phyloP scores from a whole-genome alignment of 495 filamentous ascomycete genomes.

The Zalerion maritima region DNA sequence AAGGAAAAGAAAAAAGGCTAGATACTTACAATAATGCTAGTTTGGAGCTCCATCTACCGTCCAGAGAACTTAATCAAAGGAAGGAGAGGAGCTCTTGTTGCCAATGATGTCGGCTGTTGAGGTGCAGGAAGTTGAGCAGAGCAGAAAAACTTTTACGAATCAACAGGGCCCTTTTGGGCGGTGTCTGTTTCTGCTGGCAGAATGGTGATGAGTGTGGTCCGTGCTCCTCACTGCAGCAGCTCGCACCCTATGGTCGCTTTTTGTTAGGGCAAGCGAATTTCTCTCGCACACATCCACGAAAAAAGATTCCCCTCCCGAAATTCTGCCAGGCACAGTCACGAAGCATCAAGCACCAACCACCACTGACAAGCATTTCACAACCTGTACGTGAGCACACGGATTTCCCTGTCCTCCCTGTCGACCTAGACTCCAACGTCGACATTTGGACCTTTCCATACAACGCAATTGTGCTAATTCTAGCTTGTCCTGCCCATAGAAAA shows the following conservation, averaged over 20 bases:
- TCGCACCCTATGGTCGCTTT: too few species aligned
- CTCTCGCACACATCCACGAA: too few species aligned
- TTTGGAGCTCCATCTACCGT: conserved; percentile 5
- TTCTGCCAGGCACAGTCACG: conserved; percentile 6
- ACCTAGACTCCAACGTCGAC: conserved; percentile 12
- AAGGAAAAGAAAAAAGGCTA: conserved; percentile 6
- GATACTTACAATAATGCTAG: conserved; percentile 7
- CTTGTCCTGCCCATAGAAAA: conserved; percentile 8
- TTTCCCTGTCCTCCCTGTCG: conserved; percentile 3
- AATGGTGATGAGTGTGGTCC: too few species aligned
- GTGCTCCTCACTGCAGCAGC: too few species aligned
- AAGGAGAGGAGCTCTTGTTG: conserved; percentile 4
- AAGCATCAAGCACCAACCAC: conserved; percentile 4
- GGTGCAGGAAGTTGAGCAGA: conserved; percentile 11
- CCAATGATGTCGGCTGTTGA: conserved; percentile 8
- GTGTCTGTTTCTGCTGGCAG: too few species aligned
- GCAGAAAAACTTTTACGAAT: conserved; percentile 10
- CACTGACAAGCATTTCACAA: conserved; percentile 4
- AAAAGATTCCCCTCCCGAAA: conserved; percentile 11
- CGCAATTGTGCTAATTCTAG: conserved; percentile 3
- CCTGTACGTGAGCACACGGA: conserved; percentile 2
- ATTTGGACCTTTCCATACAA: too few species aligned
- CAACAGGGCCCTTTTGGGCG: too few species aligned
- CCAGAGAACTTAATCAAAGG: conserved; percentile 7
- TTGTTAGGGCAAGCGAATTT: too few species aligned